A percentile compares a stretch with the other conserved stretches of the same genome.
phyloP scores from a whole-genome alignment of 2,329 filamentous ascomycete genomes.

The Annulohypoxylon truncatum region DNA sequence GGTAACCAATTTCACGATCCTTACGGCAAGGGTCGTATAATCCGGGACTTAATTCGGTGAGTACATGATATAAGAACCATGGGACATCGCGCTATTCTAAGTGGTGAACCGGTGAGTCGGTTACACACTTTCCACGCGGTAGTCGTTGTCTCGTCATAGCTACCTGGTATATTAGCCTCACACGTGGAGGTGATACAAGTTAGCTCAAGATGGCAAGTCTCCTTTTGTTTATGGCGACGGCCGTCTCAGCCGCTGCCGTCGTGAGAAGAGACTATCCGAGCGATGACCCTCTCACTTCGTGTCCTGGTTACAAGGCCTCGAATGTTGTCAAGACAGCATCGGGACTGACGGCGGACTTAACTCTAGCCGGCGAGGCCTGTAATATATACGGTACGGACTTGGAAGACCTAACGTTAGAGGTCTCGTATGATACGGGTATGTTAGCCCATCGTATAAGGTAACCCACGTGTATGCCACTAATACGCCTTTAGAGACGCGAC shows the following conservation, averaged over 20 bases:
- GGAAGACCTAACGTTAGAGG: slow-evolving; percentile 68
- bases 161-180: background rate
- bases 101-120: slow-evolving; percentile 15
- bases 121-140: slow-evolving; percentile 29
- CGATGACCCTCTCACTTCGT: slow-evolving; percentile 54
- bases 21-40: slow-evolving; percentile 18
- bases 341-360: slow-evolving; percentile 71
- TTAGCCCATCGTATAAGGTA: background rate
- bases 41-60: background rate
- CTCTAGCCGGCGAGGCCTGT: slow-evolving; percentile 71
- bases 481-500: slow-evolving; percentile 65
- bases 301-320: slow-evolving; percentile 70
- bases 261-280: slow-evolving; percentile 42
- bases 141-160: slow-evolving; percentile 17
- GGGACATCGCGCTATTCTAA: background rate
- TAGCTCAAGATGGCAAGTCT: slow-evolving; percentile 42
- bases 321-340: slow-evolving; percentile 63
- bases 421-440: slow-evolving; percentile 71
- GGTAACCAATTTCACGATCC: slow-evolving; percentile 20
- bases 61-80: slow-evolving; percentile 19
- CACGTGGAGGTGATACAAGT: slow-evolving; percentile 7
- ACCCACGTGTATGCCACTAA: slow-evolving; percentile 15
- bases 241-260: slow-evolving; percentile 46
- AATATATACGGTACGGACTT: slow-evolving; percentile 78
- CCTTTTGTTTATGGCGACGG: slow-evolving; percentile 44